Evolutionary conservation across 2,329 filamentous ascomycete species (phyloP), one percentile per base, ranked within the genome.

Genomic region (Venturia pyrina): DNA sequence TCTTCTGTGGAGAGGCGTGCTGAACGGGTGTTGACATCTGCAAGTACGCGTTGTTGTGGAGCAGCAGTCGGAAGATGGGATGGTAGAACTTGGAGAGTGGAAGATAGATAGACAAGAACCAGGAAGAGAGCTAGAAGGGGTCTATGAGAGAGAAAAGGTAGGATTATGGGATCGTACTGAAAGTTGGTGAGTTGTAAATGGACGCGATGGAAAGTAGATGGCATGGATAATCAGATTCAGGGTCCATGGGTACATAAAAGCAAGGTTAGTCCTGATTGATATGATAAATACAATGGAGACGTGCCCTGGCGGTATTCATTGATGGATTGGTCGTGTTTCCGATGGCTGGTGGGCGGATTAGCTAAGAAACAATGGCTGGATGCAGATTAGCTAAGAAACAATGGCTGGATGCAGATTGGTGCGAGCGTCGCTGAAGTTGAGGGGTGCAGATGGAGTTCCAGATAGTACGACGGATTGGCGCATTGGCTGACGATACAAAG

Each of bases 1-100:
- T 57, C 53, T 57, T 59, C 53, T 59, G 53, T 28, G 53, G 53
- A 59, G 53, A 59, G 53, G 32, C 53, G 53, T 37, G 53, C 32
- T 59, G 53, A 13, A 59, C 53, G 53, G 53, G 32, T 59, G 53
- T 59, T 59, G 53, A 59, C 53, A 59, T 59, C 53, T 59, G 53
- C 53, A n/a, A n/a, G 53, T 32, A 59, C 53, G 53, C 53, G 53
- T 59, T 59, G 53, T 37, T 59, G 28, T 59, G 50, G 32, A 21
- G 19, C 53, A 37, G 53, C 15, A 37, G 28, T 15, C 53, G 28
- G n/a, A 28, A 37, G 32, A 59, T 11, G 5, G 13, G 24, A 59
- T n/a, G 53, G 53, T n/a, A n/a, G 15, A 15, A 37, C 3, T 19
- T 37, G 34, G 6, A 59, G 15, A 59, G 15, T 1, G 28, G 17